phyloP scores from a whole-genome alignment of 2,329 filamentous ascomycete genomes.

The Pestalotiopsis sp. region DNA sequence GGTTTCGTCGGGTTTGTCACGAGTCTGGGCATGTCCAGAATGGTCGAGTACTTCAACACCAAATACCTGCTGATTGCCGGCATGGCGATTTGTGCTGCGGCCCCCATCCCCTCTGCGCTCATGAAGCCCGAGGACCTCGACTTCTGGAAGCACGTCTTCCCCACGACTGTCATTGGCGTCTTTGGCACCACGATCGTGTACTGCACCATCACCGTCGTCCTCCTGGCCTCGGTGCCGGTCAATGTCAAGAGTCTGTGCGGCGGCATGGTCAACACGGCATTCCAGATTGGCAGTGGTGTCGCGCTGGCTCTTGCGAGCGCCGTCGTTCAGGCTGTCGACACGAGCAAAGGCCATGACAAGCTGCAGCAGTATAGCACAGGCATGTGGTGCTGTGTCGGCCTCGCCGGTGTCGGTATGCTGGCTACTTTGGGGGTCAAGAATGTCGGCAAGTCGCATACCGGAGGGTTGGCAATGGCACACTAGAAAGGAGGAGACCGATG shows the following conservation, averaged over 20 bases:
- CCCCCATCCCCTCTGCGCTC: slow-evolving; percentile 35
- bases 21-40: slow-evolving; percentile 35
- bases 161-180: slow-evolving; percentile 40
- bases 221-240: slow-evolving; percentile 40
- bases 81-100: slow-evolving; percentile 36
- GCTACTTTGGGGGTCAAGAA: slow-evolving; percentile 26
- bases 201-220: slow-evolving; percentile 42
- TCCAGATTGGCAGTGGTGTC: slow-evolving; percentile 7
- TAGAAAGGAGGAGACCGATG: background rate
- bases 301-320: slow-evolving; percentile 7
- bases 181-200: slow-evolving; percentile 42
- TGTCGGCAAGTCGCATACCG: background rate
- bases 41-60: slow-evolving; percentile 39
- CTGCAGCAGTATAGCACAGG: slow-evolving; percentile 40
- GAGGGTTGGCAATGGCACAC: slow-evolving; percentile 1
- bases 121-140: slow-evolving; percentile 20
- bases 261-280: slow-evolving; percentile 11
- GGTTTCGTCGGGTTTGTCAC: slow-evolving; percentile 39
- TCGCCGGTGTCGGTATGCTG: slow-evolving; percentile 38
- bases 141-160: slow-evolving; percentile 41
- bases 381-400: slow-evolving; percentile 42
- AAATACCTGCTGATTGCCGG: slow-evolving; percentile 38
- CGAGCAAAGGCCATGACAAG: slow-evolving; percentile 33
- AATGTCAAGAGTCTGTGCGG: slow-evolving; percentile 37
- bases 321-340: slow-evolving; percentile 39